Evolutionary conservation across 441 rosid species (phyloP).

Genomic region (Metrosideros polymorpha): DNA sequence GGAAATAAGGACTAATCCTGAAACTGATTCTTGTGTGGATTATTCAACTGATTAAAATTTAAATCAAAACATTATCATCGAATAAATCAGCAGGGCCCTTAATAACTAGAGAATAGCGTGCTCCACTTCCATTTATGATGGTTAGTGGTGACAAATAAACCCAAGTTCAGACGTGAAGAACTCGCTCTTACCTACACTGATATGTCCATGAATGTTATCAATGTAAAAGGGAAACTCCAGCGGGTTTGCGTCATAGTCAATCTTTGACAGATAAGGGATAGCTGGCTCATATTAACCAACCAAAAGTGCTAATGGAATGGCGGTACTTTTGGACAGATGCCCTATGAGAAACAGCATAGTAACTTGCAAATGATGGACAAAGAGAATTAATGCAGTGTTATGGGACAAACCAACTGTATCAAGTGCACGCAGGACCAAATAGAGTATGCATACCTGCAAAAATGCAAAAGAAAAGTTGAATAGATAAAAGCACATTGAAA

Average conservation of each 20-base stretch:
- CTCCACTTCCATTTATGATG: background rate
- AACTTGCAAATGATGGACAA: background rate
- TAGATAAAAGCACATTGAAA: background rate
- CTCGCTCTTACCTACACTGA: background rate
- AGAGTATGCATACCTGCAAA: background rate
- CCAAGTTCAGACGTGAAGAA: background rate
- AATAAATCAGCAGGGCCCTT: background rate
- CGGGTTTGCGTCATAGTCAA: background rate
- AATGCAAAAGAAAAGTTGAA: background rate
- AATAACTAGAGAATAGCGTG: background rate
- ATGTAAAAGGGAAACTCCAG: background rate
- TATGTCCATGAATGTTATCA: background rate
- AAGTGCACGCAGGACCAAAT: background rate
- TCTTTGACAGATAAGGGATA: background rate
- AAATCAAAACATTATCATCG: background rate
- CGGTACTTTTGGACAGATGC: background rate
- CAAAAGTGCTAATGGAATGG: background rate
- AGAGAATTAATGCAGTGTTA: background rate
- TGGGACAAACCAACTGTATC: conserved; percentile 1
- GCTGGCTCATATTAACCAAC: background rate
- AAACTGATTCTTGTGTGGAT: background rate
- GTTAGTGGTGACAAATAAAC: background rate
- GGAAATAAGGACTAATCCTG: background rate
- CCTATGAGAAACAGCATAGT: background rate
- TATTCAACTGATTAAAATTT: background rate